phyloP scores from a whole-genome alignment of 805 yeast species.

The Teunomyces pallodes region DNA sequence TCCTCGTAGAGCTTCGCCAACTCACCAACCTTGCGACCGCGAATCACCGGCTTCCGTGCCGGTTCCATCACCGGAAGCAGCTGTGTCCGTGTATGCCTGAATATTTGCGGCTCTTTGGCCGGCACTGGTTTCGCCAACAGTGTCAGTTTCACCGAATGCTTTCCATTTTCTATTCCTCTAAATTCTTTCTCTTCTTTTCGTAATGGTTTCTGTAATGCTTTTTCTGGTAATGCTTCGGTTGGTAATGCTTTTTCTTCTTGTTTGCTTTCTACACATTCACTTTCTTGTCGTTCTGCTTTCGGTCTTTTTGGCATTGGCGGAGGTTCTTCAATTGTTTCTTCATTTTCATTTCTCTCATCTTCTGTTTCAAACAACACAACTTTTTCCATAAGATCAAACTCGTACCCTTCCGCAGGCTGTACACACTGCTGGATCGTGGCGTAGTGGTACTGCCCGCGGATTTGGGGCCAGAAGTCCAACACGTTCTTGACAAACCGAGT shows the following conservation, averaged over 20 bases:
- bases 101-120: too few relatives aligned
- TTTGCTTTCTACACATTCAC: too few relatives aligned
- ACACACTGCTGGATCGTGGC: background rate
- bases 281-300: too few relatives aligned
- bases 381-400: slow-evolving; percentile 29
- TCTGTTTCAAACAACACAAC: slow-evolving; percentile 7
- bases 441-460: slow-evolving; percentile 15
- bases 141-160: too few relatives aligned
- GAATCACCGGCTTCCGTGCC: slow-evolving; percentile 40
- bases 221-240: too few relatives aligned
- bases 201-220: background rate
- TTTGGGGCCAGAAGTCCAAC: slow-evolving; percentile 47
- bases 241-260: too few relatives aligned
- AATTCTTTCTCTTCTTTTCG: background rate
- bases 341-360: slow-evolving; percentile 4
- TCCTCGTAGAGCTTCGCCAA: slow-evolving; percentile 65
- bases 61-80: slow-evolving; percentile 5
- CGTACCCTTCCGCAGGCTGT: slow-evolving; percentile 2
- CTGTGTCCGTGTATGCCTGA: slow-evolving; percentile 10
- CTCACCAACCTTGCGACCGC: slow-evolving; percentile 60
- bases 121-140: too few relatives aligned
- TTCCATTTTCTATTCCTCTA: background rate
- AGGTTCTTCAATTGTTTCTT: background rate
- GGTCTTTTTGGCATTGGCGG: background rate
- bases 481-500: slow-evolving; percentile 53